Evolutionary conservation across 805 yeast species (phyloP), one percentile per base, ranked within the genome.

Genomic region (Scheffersomyces coipomensis): DNA sequence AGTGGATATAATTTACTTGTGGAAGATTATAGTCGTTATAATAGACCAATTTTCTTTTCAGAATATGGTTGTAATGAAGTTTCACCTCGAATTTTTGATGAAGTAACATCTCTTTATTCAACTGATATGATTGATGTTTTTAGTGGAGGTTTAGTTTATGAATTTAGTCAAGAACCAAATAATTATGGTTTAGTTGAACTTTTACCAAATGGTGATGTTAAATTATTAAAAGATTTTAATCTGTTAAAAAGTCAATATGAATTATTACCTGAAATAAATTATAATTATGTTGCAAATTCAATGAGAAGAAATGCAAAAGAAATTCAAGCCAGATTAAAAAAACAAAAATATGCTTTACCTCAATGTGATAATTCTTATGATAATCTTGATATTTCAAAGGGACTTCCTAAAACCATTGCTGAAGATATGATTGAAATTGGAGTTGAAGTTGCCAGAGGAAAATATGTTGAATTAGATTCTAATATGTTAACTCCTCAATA

Each of bases 51-150:
- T 0, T 85, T 91, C 58, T 77, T 91, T 38, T 88, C 97, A 1
- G 98, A 91, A 67, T 68, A 61, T 64, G 97, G 97, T 5, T 89
- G 97, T 62, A 89, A 89, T 55, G 82, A 79, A 44, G 83, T 89
- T 2, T 62, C 68, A 19, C 97, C 97, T 2, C 75, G 97, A 45
- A 49, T 62, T 4, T 90, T 90, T 61, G 87, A 83, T 31, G 97
- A 90, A 56, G 77, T 88, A 19, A 71, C 68, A 15, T 70, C 87
- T 2, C 66, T 90, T 17, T 88, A 79, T 53, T 83, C 95, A 0
- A 58, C 65, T 8, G 78, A 78, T 31, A 89, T 90, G 97, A 68
- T 80, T 19, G 73, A 73, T 11, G 84, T 81, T 1, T 88, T 90
- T 55, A 77, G 88, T 40, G 97, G 97, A 6, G 97, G 95, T 0